A percentile compares a stretch with the other conserved stretches of the same genome.
Conservation (phyloP, 768 basidiomycete species). For the Mycena haematopus region DNA sequence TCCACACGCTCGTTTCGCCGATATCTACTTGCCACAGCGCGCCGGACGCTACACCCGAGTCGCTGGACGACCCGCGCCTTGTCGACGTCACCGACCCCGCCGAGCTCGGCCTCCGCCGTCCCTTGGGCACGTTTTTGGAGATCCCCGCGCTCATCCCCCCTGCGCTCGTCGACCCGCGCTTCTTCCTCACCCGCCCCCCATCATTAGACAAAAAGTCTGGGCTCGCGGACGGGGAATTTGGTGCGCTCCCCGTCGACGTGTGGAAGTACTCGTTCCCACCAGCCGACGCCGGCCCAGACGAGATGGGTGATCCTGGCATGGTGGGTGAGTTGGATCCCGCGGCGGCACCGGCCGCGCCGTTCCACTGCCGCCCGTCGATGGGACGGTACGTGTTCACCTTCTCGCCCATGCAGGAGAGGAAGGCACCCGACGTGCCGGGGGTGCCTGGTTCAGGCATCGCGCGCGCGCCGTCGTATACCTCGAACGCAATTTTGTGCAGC, state of each 20-base stretch:
- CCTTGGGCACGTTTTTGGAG: conserved; percentile 57
- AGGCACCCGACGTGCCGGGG: conserved; percentile 80
- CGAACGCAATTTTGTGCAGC: conserved; percentile 94
- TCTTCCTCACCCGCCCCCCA: conserved; percentile 85
- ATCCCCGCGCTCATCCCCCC: conserved; percentile 58
- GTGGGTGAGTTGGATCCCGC: conserved; percentile 60
- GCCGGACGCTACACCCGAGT: conserved; percentile 74
- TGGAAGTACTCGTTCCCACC: conserved; percentile 72
- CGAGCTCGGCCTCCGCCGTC: conserved; percentile 77
- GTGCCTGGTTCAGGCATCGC: conserved; percentile 77
- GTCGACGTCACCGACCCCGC: conserved; percentile 74
- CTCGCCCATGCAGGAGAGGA: conserved; percentile 91
- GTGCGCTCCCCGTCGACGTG: conserved; percentile 64
- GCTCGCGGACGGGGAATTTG: conserved; percentile 67
- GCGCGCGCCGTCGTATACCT: conserved; percentile 80
- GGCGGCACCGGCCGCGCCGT: conserved; percentile 43
- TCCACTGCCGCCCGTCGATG: conserved; percentile 84
- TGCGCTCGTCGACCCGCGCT: conserved; percentile 78
- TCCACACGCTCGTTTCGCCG: conserved; percentile 94
- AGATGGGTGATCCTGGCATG: conserved; percentile 73
- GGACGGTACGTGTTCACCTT: conserved; percentile 92
- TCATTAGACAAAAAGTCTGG: conserved; percentile 80
- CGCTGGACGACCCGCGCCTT: conserved; percentile 70
- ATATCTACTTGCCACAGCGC: conserved; percentile 91
- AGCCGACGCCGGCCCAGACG: conserved; percentile 65